Conservation (phyloP, 192 early-diverging fungal species). For the Dispira parvispora region DNA sequence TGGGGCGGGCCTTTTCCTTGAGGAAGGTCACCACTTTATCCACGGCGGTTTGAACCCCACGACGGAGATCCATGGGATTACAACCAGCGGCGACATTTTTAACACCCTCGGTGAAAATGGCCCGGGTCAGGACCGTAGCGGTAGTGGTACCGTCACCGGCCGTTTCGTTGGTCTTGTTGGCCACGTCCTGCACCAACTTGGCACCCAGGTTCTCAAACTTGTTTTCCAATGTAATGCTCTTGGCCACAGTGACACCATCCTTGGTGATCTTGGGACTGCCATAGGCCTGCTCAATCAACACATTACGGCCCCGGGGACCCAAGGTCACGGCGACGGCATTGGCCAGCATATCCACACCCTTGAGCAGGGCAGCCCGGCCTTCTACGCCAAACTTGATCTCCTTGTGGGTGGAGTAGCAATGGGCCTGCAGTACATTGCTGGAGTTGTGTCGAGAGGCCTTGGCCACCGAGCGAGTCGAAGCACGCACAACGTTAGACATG, state of each 20-base stretch:
- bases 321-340: slow-evolving; percentile 98
- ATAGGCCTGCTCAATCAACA: slow-evolving; percentile 95
- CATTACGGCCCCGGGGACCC: slow-evolving; percentile 98
- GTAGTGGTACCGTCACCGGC: slow-evolving; percentile 99
- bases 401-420: slow-evolving; percentile 82
- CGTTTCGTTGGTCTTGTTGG: slow-evolving; percentile 99
- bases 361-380: slow-evolving; percentile 77
- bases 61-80: slow-evolving; percentile 97
- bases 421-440: slow-evolving; percentile 11
- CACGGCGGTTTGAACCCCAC: slow-evolving; percentile 86
- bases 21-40: slow-evolving; percentile 87
- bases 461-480: slow-evolving; percentile 12
- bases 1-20: slow-evolving; percentile 73
- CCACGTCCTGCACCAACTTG: slow-evolving; percentile 94
- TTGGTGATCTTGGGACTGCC: slow-evolving; percentile 99
- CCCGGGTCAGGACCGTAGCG: slow-evolving; percentile 93
- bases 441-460: slow-evolving; percentile 7
- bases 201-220: slow-evolving; percentile 99
- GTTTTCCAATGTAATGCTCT: slow-evolving; percentile 90
- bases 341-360: slow-evolving; percentile 93
- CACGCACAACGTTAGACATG: slow-evolving; percentile 3
- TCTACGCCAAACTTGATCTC: slow-evolving; percentile 94
- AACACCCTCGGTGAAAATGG: slow-evolving; percentile 97
- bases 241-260: slow-evolving; percentile 99
- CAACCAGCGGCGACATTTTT: slow-evolving; percentile 99